phyloP scores from a whole-genome alignment of 1,284 basidiomycete species.

The Ganoderma boninense region DNA sequence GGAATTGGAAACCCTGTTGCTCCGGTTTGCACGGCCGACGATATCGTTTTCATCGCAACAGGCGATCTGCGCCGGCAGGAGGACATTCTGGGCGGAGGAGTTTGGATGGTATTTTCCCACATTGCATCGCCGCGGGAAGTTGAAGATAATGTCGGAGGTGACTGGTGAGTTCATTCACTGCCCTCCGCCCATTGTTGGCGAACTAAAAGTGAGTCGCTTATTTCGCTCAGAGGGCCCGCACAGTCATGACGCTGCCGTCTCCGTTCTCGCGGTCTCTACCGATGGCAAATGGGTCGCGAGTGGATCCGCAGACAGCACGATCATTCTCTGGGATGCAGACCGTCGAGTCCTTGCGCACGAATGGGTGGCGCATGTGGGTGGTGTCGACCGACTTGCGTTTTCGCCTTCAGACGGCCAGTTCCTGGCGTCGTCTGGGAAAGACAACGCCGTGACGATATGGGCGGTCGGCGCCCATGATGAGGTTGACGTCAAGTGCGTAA shows the following conservation, averaged over 20 bases:
- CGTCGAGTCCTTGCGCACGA: background rate
- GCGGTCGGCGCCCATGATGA: background rate
- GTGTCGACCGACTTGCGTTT: background rate
- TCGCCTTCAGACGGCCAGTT: background rate
- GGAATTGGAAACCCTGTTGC: background rate
- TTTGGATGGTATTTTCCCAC: background rate
- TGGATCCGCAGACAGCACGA: background rate
- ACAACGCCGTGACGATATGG: background rate
- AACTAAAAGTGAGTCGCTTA: background rate
- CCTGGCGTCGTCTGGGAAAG: background rate
- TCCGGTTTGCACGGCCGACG: background rate
- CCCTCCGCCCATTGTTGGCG: background rate
- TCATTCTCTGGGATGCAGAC: background rate
- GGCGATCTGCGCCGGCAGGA: background rate
- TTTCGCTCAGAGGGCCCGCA: background rate
- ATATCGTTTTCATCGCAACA: background rate
- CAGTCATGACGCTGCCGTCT: background rate
- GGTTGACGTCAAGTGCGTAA: background rate
- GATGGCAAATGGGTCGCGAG: background rate
- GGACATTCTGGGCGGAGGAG: background rate
- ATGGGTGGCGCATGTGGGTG: background rate
- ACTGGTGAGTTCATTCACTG: background rate
- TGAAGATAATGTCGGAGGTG: background rate
- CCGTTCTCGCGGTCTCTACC: background rate
- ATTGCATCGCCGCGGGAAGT: background rate